Percentiles rank a stretch among this genome's conserved stretches.
Evolutionary conservation across 2,329 filamentous ascomycete species (phyloP).

Genomic region (Cladobotryum mycophilum): DNA sequence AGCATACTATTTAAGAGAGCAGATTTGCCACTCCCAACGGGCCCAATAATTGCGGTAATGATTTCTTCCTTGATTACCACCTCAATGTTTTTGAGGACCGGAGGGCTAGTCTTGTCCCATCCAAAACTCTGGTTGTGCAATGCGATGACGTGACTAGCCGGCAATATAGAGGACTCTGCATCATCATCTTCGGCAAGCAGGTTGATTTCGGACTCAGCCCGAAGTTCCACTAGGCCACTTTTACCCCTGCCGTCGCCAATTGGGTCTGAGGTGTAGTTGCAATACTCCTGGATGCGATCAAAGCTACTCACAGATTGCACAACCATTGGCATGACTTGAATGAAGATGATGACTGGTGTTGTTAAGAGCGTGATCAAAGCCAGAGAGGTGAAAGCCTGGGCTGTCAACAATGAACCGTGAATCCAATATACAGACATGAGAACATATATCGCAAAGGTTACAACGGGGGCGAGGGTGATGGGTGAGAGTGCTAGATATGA

Average conservation of each 20-base stretch:
- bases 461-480: conserved; percentile 18
- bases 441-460: conserved; percentile 21
- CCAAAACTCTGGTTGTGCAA: conserved; percentile 5
- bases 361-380: conserved; percentile 17
- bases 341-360: conserved; percentile 16
- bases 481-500: conserved; percentile 14
- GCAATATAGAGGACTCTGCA: background rate
- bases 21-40: conserved; percentile 11
- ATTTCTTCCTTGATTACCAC: conserved; percentile 4
- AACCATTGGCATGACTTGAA: conserved; percentile 17
- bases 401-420: conserved; percentile 16
- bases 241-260: conserved; percentile 6
- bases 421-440: conserved; percentile 21
- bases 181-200: background rate
- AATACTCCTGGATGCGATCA: conserved; percentile 20
- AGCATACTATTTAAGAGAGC: conserved; percentile 11
- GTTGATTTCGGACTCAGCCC: conserved; percentile 2
- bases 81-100: conserved; percentile 9
- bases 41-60: conserved; percentile 11
- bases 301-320: conserved; percentile 16
- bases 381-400: conserved; percentile 18
- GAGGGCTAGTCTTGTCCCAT: background rate
- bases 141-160: background rate
- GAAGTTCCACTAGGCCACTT: background rate
- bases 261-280: conserved; percentile 6